These are phyloP conservation scores for Salvia rosmarinus DNA, from an alignment of 257 asterid species.

Conservation along the genomic window DNA sequence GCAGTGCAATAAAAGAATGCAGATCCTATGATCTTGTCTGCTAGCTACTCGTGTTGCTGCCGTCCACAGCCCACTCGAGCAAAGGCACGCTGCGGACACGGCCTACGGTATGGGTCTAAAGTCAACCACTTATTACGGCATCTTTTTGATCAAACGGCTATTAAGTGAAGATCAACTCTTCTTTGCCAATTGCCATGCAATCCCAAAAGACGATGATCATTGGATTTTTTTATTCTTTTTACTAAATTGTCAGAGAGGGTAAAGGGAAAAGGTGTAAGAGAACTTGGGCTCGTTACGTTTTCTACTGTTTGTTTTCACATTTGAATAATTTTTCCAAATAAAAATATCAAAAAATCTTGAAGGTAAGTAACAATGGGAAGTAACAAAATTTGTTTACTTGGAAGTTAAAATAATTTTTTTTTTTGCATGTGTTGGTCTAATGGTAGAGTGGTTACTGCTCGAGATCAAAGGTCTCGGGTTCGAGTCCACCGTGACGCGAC, in stretches of 20 bases:
- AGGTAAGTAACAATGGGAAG: too few species aligned
- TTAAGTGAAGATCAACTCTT: neutral
- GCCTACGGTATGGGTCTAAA: slow-evolving; percentile 24
- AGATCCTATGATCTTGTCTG: slow-evolving; percentile 59
- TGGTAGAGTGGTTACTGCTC: too few species aligned
- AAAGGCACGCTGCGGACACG: neutral
- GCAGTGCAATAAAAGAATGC: slow-evolving; percentile 61
- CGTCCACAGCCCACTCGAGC: slow-evolving; percentile 31
- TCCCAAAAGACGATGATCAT: neutral
- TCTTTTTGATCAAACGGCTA: slow-evolving; percentile 32
- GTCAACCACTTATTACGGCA: neutral
- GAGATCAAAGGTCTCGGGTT: too few species aligned
- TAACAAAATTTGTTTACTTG: too few species aligned
- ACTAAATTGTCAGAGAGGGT: slow-evolving; percentile 6
- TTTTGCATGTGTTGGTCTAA: too few species aligned
- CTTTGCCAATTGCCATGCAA: too few species aligned
- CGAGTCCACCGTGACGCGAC: too few species aligned
- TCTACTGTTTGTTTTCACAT: slow-evolving; percentile 10
- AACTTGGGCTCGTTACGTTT: neutral
- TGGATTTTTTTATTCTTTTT: neutral
- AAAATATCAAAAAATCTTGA: too few species aligned
- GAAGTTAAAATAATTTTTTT: too few species aligned
- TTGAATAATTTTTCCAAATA: too few species aligned
- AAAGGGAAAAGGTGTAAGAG: neutral
- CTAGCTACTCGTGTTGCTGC: slow-evolving; percentile 40